Conservation (phyloP, 139 green algal species). For the Chlorella sp. region DNA sequence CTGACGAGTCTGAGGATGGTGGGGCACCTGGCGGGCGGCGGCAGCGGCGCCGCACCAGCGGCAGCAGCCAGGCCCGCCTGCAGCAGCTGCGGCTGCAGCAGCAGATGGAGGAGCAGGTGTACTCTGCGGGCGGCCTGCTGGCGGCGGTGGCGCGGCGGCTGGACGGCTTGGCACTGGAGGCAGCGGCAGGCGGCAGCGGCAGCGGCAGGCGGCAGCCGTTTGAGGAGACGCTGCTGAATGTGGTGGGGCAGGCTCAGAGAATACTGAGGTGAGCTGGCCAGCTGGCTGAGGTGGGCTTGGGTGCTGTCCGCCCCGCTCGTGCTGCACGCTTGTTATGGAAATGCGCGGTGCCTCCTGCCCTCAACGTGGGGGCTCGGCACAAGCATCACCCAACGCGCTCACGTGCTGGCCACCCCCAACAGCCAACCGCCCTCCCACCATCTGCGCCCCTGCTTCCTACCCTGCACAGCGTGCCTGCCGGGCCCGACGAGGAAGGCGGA, state of each 20-base stretch:
- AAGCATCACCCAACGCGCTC: no score
- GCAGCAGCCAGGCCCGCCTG: background rate
- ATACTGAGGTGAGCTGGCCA: background rate
- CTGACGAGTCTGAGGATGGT: conserved; percentile 13
- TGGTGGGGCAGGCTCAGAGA: background rate
- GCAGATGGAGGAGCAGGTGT: conserved; percentile 25
- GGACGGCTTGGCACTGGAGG: background rate
- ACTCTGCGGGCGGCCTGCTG: conserved; percentile 32
- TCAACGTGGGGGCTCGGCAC: no score
- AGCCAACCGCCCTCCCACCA: no score
- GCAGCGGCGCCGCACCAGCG: no score
- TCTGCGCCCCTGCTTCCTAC: no score
- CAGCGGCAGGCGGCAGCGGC: background rate
- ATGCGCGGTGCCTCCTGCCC: no score
- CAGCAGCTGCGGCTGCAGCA: conserved; percentile 22
- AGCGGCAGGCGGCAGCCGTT: background rate
- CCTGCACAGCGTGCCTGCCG: conserved; percentile 1
- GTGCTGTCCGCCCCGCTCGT: no score
- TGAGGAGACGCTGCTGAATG: background rate
- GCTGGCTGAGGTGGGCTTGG: no score
- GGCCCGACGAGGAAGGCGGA: background rate
- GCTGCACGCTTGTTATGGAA: no score
- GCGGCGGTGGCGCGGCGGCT: conserved; percentile 12
- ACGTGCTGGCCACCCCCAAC: no score
- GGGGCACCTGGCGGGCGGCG: conserved; percentile 8